Evolutionary conservation across 805 yeast species (phyloP), one percentile per base, ranked within the genome.

Genomic region (Candida tallmaniae): DNA sequence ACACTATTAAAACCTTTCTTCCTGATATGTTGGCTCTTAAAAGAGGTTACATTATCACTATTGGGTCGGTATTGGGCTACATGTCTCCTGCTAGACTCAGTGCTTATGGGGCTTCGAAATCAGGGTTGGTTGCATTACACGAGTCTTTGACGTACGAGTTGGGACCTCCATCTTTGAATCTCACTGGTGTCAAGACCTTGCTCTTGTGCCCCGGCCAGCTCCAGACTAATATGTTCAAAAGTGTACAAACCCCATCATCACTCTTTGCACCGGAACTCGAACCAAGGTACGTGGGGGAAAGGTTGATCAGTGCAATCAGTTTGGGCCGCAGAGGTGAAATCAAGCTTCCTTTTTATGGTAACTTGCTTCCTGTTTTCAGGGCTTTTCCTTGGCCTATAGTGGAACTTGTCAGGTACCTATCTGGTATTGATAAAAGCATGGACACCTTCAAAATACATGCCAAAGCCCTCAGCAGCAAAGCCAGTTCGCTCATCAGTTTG

Each of bases 201-300:
- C 62, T 90, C 23, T 69, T 90, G 0, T 80, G 93, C 45, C 95
- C 96, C 0, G 97, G 97, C 0, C 97, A 90, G 52, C 56, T 90
- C 42, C 73, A 69, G 31, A 87, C 97, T 0, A 48, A 54, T 2
- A 73, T 90, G 86, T 90, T 90, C 54, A 63, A 65, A 12, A 78
- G 80, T 2, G 84, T 90, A 5, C 41, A 58, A 20, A 82, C 96
- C 0, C 96, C 97, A 0, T 78, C 84, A 8, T 61, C 69, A 3
- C 44, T 81, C 4, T 54, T 89, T 6, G 97, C 97, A 0, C 97
- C 97, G 0, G 84, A 83, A 40, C 63, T 89, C 23, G 80, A 81
- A 12, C 88, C 93, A 0, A 50, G 48, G 6, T 68, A 68, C 40
- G 80, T 88, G 11, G 95, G 96, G 0, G 48, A 49, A 2, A 62